A percentile compares a stretch with the other conserved stretches of the same genome.
These are phyloP conservation scores for Samsoniella hepiali DNA, from an alignment of 2,329 filamentous ascomycete species.

Conservation along the genomic window DNA sequence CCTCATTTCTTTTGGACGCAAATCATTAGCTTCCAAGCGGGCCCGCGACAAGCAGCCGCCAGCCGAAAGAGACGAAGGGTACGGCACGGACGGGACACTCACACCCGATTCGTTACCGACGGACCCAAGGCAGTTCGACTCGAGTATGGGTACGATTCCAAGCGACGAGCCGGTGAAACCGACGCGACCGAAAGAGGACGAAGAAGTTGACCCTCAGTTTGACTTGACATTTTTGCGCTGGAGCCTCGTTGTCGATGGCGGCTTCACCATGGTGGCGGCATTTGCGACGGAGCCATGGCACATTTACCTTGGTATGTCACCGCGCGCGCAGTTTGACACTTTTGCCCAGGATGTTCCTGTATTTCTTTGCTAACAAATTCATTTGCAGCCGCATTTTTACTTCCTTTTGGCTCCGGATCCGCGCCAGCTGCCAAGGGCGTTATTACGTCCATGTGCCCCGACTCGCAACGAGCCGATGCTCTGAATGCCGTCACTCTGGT, in stretches of 20 bases:
- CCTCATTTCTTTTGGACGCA: slow-evolving; percentile 47
- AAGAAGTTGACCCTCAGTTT: slow-evolving; percentile 52
- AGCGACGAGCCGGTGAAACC: slow-evolving; percentile 42
- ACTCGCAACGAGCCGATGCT: slow-evolving; percentile 61
- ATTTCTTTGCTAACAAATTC: background rate
- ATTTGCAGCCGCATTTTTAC: slow-evolving; percentile 51
- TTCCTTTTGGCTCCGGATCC: slow-evolving; percentile 67
- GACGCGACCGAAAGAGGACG: slow-evolving; percentile 28
- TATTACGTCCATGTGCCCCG: slow-evolving; percentile 67
- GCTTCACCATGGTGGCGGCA: slow-evolving; percentile 59
- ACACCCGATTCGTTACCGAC: slow-evolving; percentile 31
- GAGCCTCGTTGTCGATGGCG: slow-evolving; percentile 62
- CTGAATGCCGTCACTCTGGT: slow-evolving; percentile 67
- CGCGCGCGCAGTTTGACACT: background rate
- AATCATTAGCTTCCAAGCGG: slow-evolving; percentile 18
- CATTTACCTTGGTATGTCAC: slow-evolving; percentile 55
- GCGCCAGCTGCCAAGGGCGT: slow-evolving; percentile 68
- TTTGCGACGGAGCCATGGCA: slow-evolving; percentile 65
- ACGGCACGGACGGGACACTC: slow-evolving; percentile 19
- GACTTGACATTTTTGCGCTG: slow-evolving; percentile 66
- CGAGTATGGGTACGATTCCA: slow-evolving; percentile 33
- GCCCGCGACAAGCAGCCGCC: background rate
- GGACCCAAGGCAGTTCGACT: slow-evolving; percentile 40
- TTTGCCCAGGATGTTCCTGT: background rate
- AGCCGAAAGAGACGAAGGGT: slow-evolving; percentile 1